Base-by-base conservation (phyloP, 2,329 filamentous ascomycete species). In the Calonectria leucothoes region DNA sequence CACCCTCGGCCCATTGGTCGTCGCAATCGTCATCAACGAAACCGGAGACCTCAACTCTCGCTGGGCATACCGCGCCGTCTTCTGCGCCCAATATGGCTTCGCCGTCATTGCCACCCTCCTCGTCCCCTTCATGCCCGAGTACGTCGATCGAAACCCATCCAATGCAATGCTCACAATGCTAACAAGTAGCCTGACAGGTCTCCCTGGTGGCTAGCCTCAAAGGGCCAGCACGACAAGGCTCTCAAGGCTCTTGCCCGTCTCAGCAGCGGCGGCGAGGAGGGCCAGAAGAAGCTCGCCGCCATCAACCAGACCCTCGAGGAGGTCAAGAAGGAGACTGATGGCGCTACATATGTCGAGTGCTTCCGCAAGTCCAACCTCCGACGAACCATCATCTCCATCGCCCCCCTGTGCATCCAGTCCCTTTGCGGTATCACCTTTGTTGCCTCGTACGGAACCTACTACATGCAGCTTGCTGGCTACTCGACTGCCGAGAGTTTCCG, bases 391-490 rank as follows among this genome's bases (percentile, higher is more conserved):
- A 82, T 87, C 67, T 83, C 82, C 17, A 82, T 85, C 29, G 77
- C 80, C 5, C 84, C 84, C 7, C 74, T 85, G 7, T 80, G 76
- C 42, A 83, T 85, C 57, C 83, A 86, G 71, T 76, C 79, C 1
- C 75, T 85, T 3, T 79, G 78, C 3, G 85, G 84, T 10, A 80
- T 85, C 31, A 74, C 80, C 29, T 87, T 86, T 31, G 78, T 82
- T 1, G 77, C 82, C 2, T 75, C 78, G 8, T 87, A 87, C 72
- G 78, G 79, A n/a, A 86, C 85, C 3, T 87, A 87, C 77, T 87
- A 87, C 75, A 79, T 83, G 61, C 83, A 87, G 71, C 78, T 87
- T 3, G 85, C 86, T 12, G 86, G 86, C 11, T 86, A 83, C 74
- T 81, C 79, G 51, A 83, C 82, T 0, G 65, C 74, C 3, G 81